These are phyloP conservation scores for Ceratocystis diversiconidia DNA, from an alignment of 2,329 filamentous ascomycete genomes.

Conservation along the genomic window DNA sequence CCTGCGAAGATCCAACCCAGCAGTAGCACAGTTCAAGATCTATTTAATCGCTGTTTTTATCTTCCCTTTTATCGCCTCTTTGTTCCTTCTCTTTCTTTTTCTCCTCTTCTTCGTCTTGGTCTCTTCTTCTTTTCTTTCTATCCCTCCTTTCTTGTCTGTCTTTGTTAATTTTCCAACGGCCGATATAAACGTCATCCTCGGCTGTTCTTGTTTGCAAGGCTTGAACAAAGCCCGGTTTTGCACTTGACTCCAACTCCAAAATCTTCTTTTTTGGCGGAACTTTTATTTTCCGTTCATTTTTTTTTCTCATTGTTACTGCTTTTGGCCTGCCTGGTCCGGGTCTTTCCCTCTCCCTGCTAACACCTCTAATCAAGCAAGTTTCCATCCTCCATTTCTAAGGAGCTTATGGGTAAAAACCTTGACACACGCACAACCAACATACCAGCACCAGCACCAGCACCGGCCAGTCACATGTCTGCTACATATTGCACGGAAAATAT, in stretches of 20 bases:
- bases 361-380: not conserved
- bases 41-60: not conserved
- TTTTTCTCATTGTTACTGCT: not conserved
- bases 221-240: not conserved
- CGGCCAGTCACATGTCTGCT: not conserved
- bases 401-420: not conserved
- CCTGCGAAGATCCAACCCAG: not conserved
- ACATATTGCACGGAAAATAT: not conserved
- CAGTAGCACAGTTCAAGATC: not conserved
- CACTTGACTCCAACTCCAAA: not conserved
- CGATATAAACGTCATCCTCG: slow-evolving; percentile 9
- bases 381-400: not conserved
- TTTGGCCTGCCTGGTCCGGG: not conserved
- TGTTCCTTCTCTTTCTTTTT: not conserved
- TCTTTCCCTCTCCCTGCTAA: not conserved
- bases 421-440: not conserved
- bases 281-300: not conserved
- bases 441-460: not conserved
- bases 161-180: not conserved
- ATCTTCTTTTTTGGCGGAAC: not conserved
- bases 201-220: not conserved
- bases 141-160: not conserved
- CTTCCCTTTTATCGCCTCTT: not conserved
- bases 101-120: not conserved
- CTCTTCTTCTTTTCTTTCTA: not conserved